Base-by-base conservation (phyloP, 352 stramenopile species). In the Globisporangium takayamanum region DNA sequence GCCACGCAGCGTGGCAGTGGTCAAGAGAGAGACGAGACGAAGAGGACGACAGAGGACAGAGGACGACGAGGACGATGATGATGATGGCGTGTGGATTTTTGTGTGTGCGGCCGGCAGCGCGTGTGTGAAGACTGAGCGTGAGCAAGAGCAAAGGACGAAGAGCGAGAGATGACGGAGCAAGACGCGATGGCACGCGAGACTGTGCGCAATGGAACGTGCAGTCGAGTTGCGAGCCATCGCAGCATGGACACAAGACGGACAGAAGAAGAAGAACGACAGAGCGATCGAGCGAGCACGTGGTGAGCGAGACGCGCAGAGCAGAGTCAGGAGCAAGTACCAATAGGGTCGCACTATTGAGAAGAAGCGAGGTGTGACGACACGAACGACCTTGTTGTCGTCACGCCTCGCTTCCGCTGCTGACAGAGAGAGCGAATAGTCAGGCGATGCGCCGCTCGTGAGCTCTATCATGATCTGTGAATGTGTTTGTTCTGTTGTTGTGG, bases 191-290 rank as follows among this genome's bases (percentile, higher is more conserved):
- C 15, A 28, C 15, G 33, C 33, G 5, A 50, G 52, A 36, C 46
- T 48, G 54, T 50, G 37, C 55, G 72, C 73, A 80, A 70, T 70
- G 72, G 73, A 82, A 82, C 66, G 73, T 74, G 66, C 48, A 64
- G 64, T 50, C 39, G 33, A 42, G 53, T 25, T 37, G 6, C 14
- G n/a, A 10, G 47, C 15, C 5, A 11, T 30, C 26, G 45, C 15
- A 54, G 30, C 15, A 53, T 39, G 33, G 33, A 50, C 18, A 48
- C 22, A 48, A 59, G 39, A 59, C 7, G 25, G 42, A 48, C 36
- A 59, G 46, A n/a, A 16, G 22, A n/a, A 16, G 22, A 50, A 18
- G 5, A 8, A 26, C 26, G 26, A n/a, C 45, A 50, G 37, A 15
- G 41, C 16, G 39, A 39, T 5, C 6, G 15, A 59, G 42, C 33